These are phyloP conservation scores for Punica granatum DNA, from an alignment of 345 rosid species.

Conservation along the genomic window DNA sequence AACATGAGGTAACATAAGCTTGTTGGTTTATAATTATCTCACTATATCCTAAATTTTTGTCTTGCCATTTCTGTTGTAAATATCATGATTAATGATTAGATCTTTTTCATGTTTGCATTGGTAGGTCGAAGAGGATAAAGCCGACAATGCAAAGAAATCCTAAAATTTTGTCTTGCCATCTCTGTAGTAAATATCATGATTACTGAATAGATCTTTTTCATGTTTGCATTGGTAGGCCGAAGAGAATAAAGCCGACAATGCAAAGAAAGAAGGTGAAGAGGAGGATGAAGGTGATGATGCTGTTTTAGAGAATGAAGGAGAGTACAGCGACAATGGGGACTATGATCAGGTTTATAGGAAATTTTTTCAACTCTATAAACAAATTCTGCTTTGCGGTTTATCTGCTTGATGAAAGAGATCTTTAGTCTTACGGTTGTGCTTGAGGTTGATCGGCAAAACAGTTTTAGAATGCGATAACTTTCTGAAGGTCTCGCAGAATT, in stretches of 20 bases:
- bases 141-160: conserved; percentile 18
- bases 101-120: not conserved
- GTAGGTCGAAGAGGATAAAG: conserved; percentile 33
- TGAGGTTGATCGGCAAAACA: too few species aligned
- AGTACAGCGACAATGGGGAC: conserved; percentile 42
- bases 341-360: conserved; percentile 35
- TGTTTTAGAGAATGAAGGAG: conserved; percentile 24
- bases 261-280: conserved; percentile 29
- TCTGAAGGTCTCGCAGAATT: too few species aligned
- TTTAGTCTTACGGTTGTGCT: too few species aligned
- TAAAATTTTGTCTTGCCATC: not conserved
- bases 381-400: not conserved
- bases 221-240: conserved; percentile 23
- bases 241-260: conserved; percentile 34
- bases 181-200: not conserved
- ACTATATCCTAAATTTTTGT: not conserved
- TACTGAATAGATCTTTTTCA: not conserved
- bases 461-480: too few species aligned
- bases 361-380: not conserved
- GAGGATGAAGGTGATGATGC: conserved; percentile 25
- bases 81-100: not conserved
- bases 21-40: not conserved
- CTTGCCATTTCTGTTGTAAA: not conserved
- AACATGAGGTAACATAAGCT: conserved; percentile 23
- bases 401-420: too few species aligned